A percentile compares a stretch with the other conserved stretches of the same genome.
These are phyloP conservation scores for Wickerhamiella sorbophila DNA, from an alignment of 805 yeast genomes.

Conservation along the genomic window DNA sequence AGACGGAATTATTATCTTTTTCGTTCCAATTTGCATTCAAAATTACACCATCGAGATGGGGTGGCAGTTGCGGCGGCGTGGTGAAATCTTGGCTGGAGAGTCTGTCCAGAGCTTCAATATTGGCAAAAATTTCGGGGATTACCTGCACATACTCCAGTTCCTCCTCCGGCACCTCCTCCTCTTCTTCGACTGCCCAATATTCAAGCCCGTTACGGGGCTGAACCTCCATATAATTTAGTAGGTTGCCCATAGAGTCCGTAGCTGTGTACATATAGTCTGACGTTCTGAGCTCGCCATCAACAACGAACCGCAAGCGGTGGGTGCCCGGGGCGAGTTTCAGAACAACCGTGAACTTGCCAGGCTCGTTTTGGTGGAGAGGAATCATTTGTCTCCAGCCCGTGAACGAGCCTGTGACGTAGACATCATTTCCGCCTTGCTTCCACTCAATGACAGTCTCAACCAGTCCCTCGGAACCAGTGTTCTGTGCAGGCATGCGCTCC, in stretches of 20 bases:
- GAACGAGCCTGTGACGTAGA: constrained; percentile 92
- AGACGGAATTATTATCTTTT: constrained; percentile 77
- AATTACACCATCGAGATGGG: constrained; percentile 88
- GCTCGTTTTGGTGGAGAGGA: constrained; percentile 42
- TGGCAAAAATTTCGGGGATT: constrained; percentile 30
- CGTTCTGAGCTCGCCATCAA: constrained; percentile 82
- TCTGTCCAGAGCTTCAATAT: constrained; percentile 31
- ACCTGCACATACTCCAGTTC: constrained; percentile 46
- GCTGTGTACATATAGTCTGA: constrained; percentile 89
- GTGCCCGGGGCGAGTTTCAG: constrained; percentile 61
- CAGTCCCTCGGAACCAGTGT: constrained; percentile 10
- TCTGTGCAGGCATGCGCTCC: constrained; percentile 4
- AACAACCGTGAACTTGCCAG: constrained; percentile 21
- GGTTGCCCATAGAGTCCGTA: constrained; percentile 91
- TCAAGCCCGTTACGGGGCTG: constrained; percentile 7
- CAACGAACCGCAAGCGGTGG: constrained; percentile 84
- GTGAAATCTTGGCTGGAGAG: constrained; percentile 32
- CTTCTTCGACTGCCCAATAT: constrained; percentile 5
- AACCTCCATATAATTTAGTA: constrained; percentile 63
- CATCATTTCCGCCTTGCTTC: constrained; percentile 94
- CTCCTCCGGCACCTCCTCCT: constrained; percentile 7
- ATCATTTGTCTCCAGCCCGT: constrained; percentile 99
- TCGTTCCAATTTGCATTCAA: constrained; percentile 56
- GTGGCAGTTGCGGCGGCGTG: constrained; percentile 94
- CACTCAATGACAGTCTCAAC: constrained; percentile 32